A percentile compares a stretch with the other conserved stretches of the same genome.
These are phyloP conservation scores for Morella rubra DNA, from an alignment of 306 rosid species.

Conservation along the genomic window DNA sequence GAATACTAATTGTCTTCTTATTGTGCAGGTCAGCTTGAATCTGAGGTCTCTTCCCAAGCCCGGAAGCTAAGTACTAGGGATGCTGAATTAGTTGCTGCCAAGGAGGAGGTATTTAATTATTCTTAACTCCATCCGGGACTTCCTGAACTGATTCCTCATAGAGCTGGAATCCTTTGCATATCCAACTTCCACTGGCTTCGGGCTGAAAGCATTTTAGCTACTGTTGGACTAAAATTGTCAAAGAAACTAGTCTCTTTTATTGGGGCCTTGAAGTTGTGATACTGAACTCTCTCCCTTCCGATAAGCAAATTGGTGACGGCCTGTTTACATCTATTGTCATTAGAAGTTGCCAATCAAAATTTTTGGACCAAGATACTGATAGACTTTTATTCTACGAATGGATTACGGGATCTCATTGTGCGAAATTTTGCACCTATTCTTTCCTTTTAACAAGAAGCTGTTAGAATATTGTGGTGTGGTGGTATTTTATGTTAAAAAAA, in stretches of 20 bases:
- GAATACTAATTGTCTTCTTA: slow-evolving; percentile 30
- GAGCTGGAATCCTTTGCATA: slow-evolving; percentile 3
- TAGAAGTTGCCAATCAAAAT: not conserved
- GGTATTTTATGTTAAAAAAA: not conserved
- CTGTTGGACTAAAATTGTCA: not conserved
- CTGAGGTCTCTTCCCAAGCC: slow-evolving; percentile 67
- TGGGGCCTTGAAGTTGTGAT: not conserved
- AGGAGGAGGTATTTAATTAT: slow-evolving; percentile 63
- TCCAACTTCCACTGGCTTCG: not conserved
- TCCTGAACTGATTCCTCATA: not conserved
- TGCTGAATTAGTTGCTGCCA: slow-evolving; percentile 62
- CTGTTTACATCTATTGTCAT: not conserved
- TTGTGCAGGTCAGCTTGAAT: slow-evolving; percentile 91
- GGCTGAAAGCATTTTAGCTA: not conserved
- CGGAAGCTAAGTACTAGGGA: slow-evolving; percentile 58
- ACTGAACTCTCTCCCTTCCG: not conserved
- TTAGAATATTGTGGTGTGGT: not conserved
- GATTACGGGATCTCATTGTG: not conserved
- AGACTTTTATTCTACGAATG: not conserved
- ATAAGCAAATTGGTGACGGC: not conserved
- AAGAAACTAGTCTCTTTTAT: not conserved
- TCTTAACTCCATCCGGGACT: not conserved
- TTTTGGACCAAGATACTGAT: not conserved
- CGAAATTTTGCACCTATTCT: not conserved
- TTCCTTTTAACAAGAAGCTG: not conserved